phyloP scores from a whole-genome alignment of 768 basidiomycete species.

The Pholiota microspora region DNA sequence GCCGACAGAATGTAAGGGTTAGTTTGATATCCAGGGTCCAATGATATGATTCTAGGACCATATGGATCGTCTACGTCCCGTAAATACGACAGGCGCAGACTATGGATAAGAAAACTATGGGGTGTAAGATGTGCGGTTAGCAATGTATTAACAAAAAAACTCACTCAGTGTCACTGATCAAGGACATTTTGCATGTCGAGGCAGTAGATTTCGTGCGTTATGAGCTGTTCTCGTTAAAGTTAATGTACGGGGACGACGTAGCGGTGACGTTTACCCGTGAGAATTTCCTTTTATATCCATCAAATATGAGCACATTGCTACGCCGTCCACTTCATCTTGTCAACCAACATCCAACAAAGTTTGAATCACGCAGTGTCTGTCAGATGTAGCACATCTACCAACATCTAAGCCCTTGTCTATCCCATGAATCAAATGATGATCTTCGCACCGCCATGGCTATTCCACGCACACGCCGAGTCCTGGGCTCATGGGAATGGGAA shows the following conservation, averaged over 20 bases:
- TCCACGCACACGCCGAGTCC: background rate
- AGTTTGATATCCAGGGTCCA: conserved; percentile 71
- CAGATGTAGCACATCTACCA: background rate
- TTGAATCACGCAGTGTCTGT: background rate
- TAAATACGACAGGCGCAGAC: conserved; percentile 82
- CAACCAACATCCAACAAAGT: background rate
- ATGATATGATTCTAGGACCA: conserved; percentile 74
- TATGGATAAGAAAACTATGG: conserved; percentile 72
- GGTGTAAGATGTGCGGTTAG: conserved; percentile 2
- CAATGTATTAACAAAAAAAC: background rate
- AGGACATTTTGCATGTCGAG: conserved; percentile 17
- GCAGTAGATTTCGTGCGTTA: background rate
- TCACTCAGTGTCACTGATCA: conserved; percentile 25
- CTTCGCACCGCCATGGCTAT: background rate
- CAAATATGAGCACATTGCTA: background rate
- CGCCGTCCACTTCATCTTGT: background rate
- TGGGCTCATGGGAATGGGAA: background rate
- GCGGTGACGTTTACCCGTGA: too few relatives aligned
- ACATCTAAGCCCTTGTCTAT: background rate
- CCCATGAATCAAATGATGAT: background rate
- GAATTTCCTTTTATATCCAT: background rate
- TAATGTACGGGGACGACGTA: too few relatives aligned
- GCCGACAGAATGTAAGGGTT: conserved; percentile 85
- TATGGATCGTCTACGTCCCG: conserved; percentile 87
- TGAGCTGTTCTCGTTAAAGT: too few relatives aligned